Evolutionary conservation across 1,139 yeast genomes (phyloP), one percentile per base, ranked within the genome.

Genomic region (Pichia kudriavzevii): DNA sequence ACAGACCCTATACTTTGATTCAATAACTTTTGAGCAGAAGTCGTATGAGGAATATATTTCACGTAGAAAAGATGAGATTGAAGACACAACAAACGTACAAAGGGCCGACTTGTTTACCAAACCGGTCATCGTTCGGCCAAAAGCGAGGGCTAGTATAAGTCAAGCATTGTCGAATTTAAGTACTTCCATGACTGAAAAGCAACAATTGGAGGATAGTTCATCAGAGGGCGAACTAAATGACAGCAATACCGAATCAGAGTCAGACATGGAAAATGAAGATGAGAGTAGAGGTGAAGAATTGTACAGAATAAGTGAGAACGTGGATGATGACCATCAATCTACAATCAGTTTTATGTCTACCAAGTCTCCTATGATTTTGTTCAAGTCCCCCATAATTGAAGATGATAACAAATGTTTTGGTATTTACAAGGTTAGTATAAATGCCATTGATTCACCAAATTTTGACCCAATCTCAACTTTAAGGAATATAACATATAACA

Each of bases 341-440:
- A 52, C 61, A 1, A 63, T 66, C 5, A 72, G 79, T 46, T 75
- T 69, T 47, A 55, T 78, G 42, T 72, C 78, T 43, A 76, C 85
- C 0, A 70, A 72, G 47, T 72, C 87, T 0, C 83, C 94, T 2
- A 69, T 63, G 43, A 61, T 80, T 2, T 59, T 71, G 28, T 77
- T 79, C 53, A 66, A 64, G 37, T 72, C 83, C 0, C 45, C 59
- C 0, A 42, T 64, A 4, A 18, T 42, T 13, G 47, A 79, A 13
- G 65, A 70, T 1, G 46, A 58, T 0, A 31, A 30, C 2, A 30
- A 32, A 26, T 75, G 77, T 2, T 68, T 82, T 44, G 91, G 87
- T 0, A 61, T 77, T 0, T 88, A 79, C 59, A 87, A 87, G 50
- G 62, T 79, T 0, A 47, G 82, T n/a, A 74, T 84, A 47, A 58